These are phyloP conservation scores for Actinidia chinensis DNA, from an alignment of 179 eudicot species.

Conservation along the genomic window DNA sequence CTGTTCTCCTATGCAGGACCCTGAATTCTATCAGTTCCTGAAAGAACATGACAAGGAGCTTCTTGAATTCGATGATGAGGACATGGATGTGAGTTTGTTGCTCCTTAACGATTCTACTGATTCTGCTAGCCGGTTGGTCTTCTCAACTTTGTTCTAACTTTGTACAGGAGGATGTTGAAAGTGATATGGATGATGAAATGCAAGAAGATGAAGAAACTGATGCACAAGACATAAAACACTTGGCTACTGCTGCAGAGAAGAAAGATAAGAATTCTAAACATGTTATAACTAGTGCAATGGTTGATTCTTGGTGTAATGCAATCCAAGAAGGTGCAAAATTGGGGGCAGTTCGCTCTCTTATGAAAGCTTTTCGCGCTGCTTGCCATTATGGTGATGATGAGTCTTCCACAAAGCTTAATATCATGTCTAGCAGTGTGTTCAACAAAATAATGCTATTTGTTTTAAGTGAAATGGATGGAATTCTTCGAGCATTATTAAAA, in stretches of 20 bases:
- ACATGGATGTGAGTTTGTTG: constrained; percentile 57
- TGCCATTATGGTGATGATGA: constrained; percentile 96
- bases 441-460: constrained; percentile 81
- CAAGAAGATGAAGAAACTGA: constrained; percentile 34
- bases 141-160: constrained; percentile 17
- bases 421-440: constrained; percentile 86
- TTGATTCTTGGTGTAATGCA: constrained; percentile 76
- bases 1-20: constrained; percentile 61
- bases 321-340: constrained; percentile 52
- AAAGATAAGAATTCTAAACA: constrained; percentile 43
- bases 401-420: constrained; percentile 46
- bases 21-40: constrained; percentile 79
- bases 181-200: constrained; percentile 37
- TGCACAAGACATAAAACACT: constrained; percentile 30
- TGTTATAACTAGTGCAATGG: constrained; percentile 82
- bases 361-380: constrained; percentile 80
- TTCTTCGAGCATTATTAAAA: constrained; percentile 65
- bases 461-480: constrained; percentile 80
- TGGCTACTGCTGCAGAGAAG: constrained; percentile 27
- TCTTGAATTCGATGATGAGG: constrained; percentile 72
- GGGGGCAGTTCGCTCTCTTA: constrained; percentile 68
- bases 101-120: background rate
- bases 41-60: constrained; percentile 83
- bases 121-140: background rate
- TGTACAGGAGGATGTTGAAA: constrained; percentile 47